Base-by-base conservation (phyloP, 768 basidiomycete species). In the Panellus pusillus region DNA sequence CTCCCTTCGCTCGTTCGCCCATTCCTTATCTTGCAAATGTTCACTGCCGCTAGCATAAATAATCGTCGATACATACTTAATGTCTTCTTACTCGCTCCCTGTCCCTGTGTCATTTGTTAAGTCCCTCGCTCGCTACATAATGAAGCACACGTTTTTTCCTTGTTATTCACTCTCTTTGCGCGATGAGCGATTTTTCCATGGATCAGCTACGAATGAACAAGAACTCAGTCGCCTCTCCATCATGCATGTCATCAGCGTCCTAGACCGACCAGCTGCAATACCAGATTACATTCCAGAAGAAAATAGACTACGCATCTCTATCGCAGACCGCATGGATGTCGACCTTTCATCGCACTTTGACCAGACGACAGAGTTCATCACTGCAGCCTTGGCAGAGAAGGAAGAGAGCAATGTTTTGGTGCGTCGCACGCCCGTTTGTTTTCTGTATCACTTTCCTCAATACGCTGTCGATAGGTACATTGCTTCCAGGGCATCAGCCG, bases 401-500 rank as follows among this genome's bases (percentile, higher is more conserved):
- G 70, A 71, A 46, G 61, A 63, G 0, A 73, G 77, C 58, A 74
- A 72, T 41, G 80, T 84, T 9, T 64, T 84, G 60, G 82, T 84
- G 56, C 57, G 82, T 66, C n/a, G 18, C n/a, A 19, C 24, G 46
- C n/a, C 35, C 13, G 13, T 32, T 41, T 18, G 40, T 9, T 18
- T 29, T 38, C 14, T 46, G 17, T 9, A 50, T 50, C 12, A 41
- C 17, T 18, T 31, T 13, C 35, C 41, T 37, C 41, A n/a, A 53
- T 15, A 13, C 28, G 2, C 3, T 9, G 4, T 49, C 28, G 6
- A 60, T 47, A 90, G 87, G 86, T 91, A 12, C 90, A 92, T 66
- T 91, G 90, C 65, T 68, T 83, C 37, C 82, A 84, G 68, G 90
- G 90, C 38, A 78, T 90, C 53, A 88, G 86, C 61, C 79, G 90